Base-by-base conservation (phyloP, 192 early-diverging fungal genomes). In the Backusella morwellensis region DNA sequence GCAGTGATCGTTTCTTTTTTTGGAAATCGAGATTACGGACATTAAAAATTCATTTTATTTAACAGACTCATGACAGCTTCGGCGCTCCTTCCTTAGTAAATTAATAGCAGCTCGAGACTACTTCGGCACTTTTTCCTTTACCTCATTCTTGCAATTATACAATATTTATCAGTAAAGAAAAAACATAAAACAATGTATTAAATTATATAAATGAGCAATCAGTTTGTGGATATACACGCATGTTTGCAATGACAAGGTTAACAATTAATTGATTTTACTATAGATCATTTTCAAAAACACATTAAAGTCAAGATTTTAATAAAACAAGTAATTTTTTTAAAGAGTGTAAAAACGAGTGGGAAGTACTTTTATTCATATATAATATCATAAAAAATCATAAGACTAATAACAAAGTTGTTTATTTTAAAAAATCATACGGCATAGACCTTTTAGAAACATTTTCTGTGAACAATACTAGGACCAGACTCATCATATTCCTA, bases 401-500 rank as follows among this genome's bases (percentile, higher is more conserved):
- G 14, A 26, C 26, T 63, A 23, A 29, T n/a, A 29, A 8, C 23
- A 63, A 12, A 14, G 12, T 63, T 50, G 47, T 50, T n/a, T 19
- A 7, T 50, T 9, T 23, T 59, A 26, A 23, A 59, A 23, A 56
- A 23, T 1, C 54, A 23, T 56, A 56, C 11, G 8, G 21, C 21
- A 26, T 56, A 56, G 19, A 1, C n/a, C 0, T 6, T 11, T 63
- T 63, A 63, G 29, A 63, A 63, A 8, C 56, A 63, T 63, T 63
- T 63, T 63, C 56, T 63, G 56, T 63, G 56, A 29, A 63, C 56
- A 63, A 63, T 63, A 12, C 8, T 63, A 29, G 56, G 56, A 29
- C 56, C 56, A 63, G 56, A 63, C 9, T 63, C 56, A 29, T 63
- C 56, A 63, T 63, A 63, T 63, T 63, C 56, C 56, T 63, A 63